Evolutionary conservation across 495 filamentous ascomycete species (phyloP).

Genomic region (Mytilinidion resinicola): DNA sequence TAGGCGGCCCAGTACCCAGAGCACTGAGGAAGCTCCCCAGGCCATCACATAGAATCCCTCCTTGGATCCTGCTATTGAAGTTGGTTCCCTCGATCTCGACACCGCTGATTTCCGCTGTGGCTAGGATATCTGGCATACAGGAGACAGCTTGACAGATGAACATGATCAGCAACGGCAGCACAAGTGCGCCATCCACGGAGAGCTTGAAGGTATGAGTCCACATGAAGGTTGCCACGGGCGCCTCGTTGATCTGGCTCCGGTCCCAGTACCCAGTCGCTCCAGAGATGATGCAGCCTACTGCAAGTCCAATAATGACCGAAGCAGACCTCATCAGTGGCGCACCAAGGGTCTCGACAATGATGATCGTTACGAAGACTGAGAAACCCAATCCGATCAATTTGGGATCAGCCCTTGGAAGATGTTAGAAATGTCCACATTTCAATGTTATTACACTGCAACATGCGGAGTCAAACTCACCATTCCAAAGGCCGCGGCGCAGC

Average conservation of each 20-base stretch:
- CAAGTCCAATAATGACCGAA: conserved; percentile 37
- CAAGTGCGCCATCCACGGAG: conserved; percentile 35
- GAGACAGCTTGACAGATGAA: conserved; percentile 43
- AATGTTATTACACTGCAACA: neutral
- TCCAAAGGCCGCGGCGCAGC: conserved; percentile 24
- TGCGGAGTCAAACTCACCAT: conserved; percentile 12
- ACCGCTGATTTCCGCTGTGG: conserved; percentile 38
- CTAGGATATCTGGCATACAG: conserved; percentile 39
- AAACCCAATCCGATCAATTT: conserved; percentile 39
- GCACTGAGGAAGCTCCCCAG: conserved; percentile 35
- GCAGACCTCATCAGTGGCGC: conserved; percentile 39
- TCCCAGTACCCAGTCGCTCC: conserved; percentile 37
- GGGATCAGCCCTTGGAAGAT: conserved; percentile 16
- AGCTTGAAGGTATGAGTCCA: conserved; percentile 40
- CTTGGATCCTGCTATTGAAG: conserved; percentile 30
- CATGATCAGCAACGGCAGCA: conserved; percentile 40
- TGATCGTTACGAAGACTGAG: conserved; percentile 35
- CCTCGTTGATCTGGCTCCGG: conserved; percentile 19
- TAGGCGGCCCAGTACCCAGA: conserved; percentile 37
- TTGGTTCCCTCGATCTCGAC: conserved; percentile 36
- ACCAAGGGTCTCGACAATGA: conserved; percentile 37
- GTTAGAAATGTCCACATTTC: neutral
- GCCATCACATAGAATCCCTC: conserved; percentile 37
- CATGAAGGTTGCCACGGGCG: conserved; percentile 37
- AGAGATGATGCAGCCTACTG: conserved; percentile 34